Evolutionary conservation across 108 stramenopile genomes (phyloP).

Genomic region (Bacterosira constricta): DNA sequence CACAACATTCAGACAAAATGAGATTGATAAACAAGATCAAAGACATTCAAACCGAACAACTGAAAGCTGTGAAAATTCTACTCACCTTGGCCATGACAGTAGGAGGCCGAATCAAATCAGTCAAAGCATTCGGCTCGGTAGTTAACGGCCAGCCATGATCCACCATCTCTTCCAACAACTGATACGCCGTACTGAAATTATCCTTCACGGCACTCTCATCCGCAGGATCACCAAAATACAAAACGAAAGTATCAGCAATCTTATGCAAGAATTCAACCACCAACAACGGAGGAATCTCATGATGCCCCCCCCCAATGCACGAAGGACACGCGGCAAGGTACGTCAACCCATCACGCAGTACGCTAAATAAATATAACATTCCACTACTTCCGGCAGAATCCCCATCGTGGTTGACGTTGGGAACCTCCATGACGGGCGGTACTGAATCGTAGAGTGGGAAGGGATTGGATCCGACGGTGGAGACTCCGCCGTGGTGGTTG

Average conservation of each 20-base stretch:
- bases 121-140: conserved; percentile 98
- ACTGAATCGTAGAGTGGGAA: conserved; percentile 73
- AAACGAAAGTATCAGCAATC: conserved; percentile 91
- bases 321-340: conserved; percentile 88
- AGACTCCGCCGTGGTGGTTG: conserved; percentile 83
- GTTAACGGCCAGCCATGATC: conserved; percentile 98
- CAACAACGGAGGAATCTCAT: conserved; percentile 89
- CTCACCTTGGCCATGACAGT: conserved; percentile 84
- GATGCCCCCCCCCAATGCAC: conserved; percentile 10
- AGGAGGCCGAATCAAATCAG: conserved; percentile 94
- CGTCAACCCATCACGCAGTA: conserved; percentile 88
- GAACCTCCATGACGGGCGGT: conserved; percentile 87
- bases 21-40: too few species aligned
- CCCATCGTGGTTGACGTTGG: conserved; percentile 20
- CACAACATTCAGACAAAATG: too few species aligned
- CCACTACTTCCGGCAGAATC: conserved; percentile 28
- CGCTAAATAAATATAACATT: conserved; percentile 62
- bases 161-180: conserved; percentile 98
- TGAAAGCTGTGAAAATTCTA: too few species aligned
- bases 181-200: conserved; percentile 97
- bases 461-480: conserved; percentile 54
- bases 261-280: conserved; percentile 97
- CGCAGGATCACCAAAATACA: conserved; percentile 94
- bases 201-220: conserved; percentile 96
- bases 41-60: not conserved